Percentiles rank a stretch among this genome's conserved stretches.
Evolutionary conservation across 768 basidiomycete species (phyloP).

Genomic region (Auricularia sp.): DNA sequence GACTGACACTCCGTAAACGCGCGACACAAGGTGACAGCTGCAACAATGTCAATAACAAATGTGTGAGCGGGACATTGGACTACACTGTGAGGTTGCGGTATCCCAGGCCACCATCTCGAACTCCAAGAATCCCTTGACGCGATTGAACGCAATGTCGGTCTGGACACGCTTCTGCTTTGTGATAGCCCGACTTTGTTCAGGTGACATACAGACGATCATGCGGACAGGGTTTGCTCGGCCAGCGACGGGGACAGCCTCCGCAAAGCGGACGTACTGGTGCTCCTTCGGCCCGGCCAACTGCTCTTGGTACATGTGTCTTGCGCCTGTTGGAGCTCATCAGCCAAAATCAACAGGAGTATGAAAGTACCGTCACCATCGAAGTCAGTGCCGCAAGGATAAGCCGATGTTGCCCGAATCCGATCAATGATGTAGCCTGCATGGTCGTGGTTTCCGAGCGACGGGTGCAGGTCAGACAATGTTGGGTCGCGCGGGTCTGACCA

Average conservation of each 20-base stretch:
- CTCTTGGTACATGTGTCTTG: constrained; percentile 5
- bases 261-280: constrained; percentile 15
- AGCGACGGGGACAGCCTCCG: constrained; percentile 8
- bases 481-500: constrained; percentile 10
- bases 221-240: constrained; percentile 5
- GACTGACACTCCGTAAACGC: constrained; percentile 20
- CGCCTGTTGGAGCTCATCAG: constrained; percentile 1
- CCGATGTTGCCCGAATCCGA: constrained; percentile 6
- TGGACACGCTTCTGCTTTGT: constrained; percentile 10
- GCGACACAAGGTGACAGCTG: background rate
- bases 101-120: no score
- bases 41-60: background rate
- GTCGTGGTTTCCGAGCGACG: constrained; percentile 15
- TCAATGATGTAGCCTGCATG: constrained; percentile 16
- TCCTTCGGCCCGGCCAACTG: constrained; percentile 1
- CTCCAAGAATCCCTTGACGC: no score
- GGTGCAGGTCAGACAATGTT: constrained; percentile 10
- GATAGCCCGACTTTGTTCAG: no score
- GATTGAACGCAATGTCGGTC: no score
- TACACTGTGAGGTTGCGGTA: no score
- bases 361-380: constrained; percentile 12
- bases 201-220: constrained; percentile 19
- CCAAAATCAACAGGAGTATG: background rate
- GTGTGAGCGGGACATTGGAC: background rate
- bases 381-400: constrained; percentile 17